Base-by-base conservation (phyloP, 768 basidiomycete species). In the Lactarius trivialis region DNA sequence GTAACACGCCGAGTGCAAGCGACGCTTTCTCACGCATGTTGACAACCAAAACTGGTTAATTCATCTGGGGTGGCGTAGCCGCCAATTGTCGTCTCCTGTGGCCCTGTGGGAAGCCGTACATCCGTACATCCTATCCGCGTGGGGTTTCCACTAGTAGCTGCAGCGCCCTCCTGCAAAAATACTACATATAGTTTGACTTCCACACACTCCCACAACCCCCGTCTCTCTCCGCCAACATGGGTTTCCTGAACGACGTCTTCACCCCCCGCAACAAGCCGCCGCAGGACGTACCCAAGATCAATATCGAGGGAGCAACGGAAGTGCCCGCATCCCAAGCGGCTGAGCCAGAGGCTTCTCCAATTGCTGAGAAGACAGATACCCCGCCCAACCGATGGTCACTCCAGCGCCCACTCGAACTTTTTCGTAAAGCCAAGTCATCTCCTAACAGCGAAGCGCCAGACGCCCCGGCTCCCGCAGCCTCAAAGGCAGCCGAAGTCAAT, bases 341-440 rank as follows among this genome's bases (percentile, higher is more conserved):
- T 26, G n/a, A 49, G 21, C 26, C 39, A n/a, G 26, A 6, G 26
- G 7, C 52, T 37, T 30, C 55, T 30, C 39, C 54, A 34, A n/a
- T n/a, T n/a, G 32, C 32, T 26, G 39, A 32, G 3, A 17, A 19
- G 19, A 6, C 28, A 21, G 15, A 12, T n/a, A 7, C 28, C 28
- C 30, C 61, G 7, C 24, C 58, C 7, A 34, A 28, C 6, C 58
- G 66, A 28, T 60, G 52, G 60, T 61, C 65, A 41, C 21, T 66
- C 55, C 63, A 34, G 28, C 34, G 34, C 15, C 30, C 39, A 1
- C 56, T 66, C 43, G 49, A n/a, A 17, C 24, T 66, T n/a, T 30
- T 54, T 36, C 60, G 43, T 43, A 51, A 43, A 45, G 34, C 39
- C n/a, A 58, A 51, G 24, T 15, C 59, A 5, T n/a, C 56, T 5